Conservation (phyloP, 805 yeast species). For the Sugiyamaella marilandica region DNA sequence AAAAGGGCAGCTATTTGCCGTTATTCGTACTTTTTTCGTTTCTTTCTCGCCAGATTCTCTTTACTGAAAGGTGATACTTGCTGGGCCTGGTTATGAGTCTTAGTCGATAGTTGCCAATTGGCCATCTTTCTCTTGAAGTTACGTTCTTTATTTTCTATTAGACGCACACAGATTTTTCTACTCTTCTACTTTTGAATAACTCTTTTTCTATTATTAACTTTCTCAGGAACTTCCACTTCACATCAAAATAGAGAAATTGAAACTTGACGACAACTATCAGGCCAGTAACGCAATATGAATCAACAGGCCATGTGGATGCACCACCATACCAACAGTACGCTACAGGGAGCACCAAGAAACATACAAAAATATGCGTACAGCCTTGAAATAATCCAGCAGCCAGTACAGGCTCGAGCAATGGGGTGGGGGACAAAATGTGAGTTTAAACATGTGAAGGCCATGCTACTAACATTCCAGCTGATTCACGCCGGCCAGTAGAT, state of each 20-base stretch:
- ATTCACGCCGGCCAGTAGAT: conserved; percentile 34
- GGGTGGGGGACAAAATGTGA: conserved; percentile 31
- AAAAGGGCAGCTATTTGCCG: not conserved
- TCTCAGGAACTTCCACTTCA: not conserved
- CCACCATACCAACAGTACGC: not conserved
- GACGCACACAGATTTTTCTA: not conserved
- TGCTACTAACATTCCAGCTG: conserved; percentile 20
- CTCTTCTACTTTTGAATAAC: not conserved
- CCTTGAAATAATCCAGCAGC: conserved; percentile 29
- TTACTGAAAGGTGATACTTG: not conserved
- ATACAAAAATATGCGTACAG: conserved; percentile 10
- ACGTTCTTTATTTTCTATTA: not conserved
- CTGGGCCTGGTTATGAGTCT: not conserved
- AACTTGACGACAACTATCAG: not conserved
- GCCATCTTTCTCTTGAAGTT: not conserved
- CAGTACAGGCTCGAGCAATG: conserved; percentile 33
- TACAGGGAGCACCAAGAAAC: too few relatives aligned
- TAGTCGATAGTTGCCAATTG: not conserved
- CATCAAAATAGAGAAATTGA: not conserved
- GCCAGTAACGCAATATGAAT: not conserved
- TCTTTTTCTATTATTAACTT: not conserved
- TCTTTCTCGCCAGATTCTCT: not conserved
- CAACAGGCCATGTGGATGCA: not conserved
- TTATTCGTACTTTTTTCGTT: not conserved
- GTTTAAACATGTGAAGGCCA: conserved; percentile 3